Base-by-base conservation (phyloP, 2,329 filamentous ascomycete species). In the Thelonectria rubi region DNA sequence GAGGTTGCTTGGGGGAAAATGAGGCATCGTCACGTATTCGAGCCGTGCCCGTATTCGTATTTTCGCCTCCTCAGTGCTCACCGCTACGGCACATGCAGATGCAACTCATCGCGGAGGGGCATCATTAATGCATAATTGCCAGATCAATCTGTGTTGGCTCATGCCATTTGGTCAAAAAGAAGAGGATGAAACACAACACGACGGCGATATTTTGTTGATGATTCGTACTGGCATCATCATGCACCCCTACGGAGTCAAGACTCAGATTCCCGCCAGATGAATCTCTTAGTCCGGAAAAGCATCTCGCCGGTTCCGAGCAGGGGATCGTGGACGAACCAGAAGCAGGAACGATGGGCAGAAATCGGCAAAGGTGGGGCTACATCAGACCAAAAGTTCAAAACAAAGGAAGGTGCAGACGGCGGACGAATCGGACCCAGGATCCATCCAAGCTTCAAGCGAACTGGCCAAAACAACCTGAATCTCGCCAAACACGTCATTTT, bases 391-490 rank as follows among this genome's bases (percentile, higher is more conserved):
- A 37, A 37, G 47, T 37, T 11, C 15, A 39, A 37, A 37, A 37
- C 34, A 37, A 37, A 37, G 34, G 34, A 14, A 37, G 34, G 34
- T 37, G 34, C 34, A 37, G 15, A 37, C 11, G 34, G 34, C 15
- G 34, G 15, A 5, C 42, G 17, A 20, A 45, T 20, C 17, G 42
- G 42, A 17, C 18, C 18, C 42, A 24, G 42, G 42, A 17, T 20
- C 42, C 42, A 45, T 45, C 11, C 18, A 21, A 21, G 42, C 42
- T 48, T 43, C 37, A 49, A 54, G 52, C 55, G 46, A 52, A 50
- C 37, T 46, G n/a, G 15, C 45, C 60, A 55, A 62, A 62, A 55
- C 55, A 55, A 30, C 26, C 26, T 9, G 26, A 55, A 47, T 47
- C 45, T 59, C 47, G 50, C 40, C 39, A 32, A 50, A 42, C 59